Percentiles rank a stretch among this genome's conserved stretches.
Evolutionary conservation across 257 asterid genomes (phyloP).

Genomic region (Asclepias syriaca): DNA sequence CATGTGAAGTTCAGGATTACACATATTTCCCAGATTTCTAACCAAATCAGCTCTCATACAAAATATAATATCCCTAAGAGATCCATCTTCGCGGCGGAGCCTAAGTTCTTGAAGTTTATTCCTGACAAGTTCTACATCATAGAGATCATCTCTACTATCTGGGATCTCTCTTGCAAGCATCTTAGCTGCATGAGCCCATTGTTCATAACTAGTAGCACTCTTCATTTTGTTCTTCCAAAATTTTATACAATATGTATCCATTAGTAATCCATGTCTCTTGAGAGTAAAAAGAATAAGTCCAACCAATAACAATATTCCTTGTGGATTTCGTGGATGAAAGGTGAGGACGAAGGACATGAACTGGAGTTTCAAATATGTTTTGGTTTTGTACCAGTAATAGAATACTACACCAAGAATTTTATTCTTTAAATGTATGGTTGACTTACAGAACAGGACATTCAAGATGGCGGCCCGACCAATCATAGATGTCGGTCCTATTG

Average conservation of each 20-base stretch:
- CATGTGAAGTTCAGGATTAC: constrained; percentile 91
- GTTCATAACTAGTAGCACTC: constrained; percentile 83
- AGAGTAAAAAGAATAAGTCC: constrained; percentile 65
- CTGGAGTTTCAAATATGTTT: constrained; percentile 29
- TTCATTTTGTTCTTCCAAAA: constrained; percentile 71
- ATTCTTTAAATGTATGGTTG: constrained; percentile 65
- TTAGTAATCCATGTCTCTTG: constrained; percentile 32
- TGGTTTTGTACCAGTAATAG: constrained; percentile 35
- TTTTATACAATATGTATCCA: too few relatives aligned
- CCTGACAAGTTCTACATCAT: constrained; percentile 82
- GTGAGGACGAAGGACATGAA: constrained; percentile 61
- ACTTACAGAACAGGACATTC: constrained; percentile 76
- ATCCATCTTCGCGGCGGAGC: constrained; percentile 82
- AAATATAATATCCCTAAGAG: constrained; percentile 81
- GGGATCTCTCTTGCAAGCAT: constrained; percentile 82
- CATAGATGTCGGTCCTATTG: constrained; percentile 77
- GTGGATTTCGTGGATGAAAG: constrained; percentile 93
- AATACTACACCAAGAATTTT: constrained; percentile 30
- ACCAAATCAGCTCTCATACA: constrained; percentile 90
- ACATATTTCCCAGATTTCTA: constrained; percentile 89
- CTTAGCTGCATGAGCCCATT: constrained; percentile 96
- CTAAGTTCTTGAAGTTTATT: constrained; percentile 79
- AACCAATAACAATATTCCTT: constrained; percentile 74
- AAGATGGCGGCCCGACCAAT: constrained; percentile 83
- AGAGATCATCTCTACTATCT: constrained; percentile 63